A percentile compares a stretch with the other conserved stretches of the same genome.
phyloP scores from a whole-genome alignment of 1,139 yeast species.

The Debaryomyces fabryi region DNA sequence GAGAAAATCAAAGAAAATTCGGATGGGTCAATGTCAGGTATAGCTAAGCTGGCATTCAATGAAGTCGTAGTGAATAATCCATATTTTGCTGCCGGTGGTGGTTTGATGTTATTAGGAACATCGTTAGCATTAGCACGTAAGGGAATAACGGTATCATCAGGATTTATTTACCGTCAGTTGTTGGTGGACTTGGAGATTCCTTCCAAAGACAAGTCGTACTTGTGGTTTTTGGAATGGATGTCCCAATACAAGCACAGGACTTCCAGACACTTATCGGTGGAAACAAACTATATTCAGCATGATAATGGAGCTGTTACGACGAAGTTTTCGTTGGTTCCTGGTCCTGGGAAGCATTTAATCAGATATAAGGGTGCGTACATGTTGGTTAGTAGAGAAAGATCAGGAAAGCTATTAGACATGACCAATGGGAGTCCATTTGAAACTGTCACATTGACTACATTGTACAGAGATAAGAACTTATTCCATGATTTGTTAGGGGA shows the following conservation, averaged over 20 bases:
- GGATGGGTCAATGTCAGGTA: constrained; percentile 42
- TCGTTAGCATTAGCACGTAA: constrained; percentile 77
- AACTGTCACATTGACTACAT: constrained; percentile 87
- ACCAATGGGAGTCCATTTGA: constrained; percentile 94
- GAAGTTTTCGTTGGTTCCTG: constrained; percentile 91
- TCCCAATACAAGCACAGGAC: constrained; percentile 71
- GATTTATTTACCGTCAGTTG: constrained; percentile 76
- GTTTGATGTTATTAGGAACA: constrained; percentile 91
- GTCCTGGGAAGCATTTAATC: constrained; percentile 93
- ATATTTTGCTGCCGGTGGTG: constrained; percentile 97
- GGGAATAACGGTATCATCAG: constrained; percentile 64
- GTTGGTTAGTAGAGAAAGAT: constrained; percentile 85
- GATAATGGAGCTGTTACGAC: constrained; percentile 92
- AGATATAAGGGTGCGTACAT: constrained; percentile 86
- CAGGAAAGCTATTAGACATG: constrained; percentile 86
- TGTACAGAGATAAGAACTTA: constrained; percentile 76
- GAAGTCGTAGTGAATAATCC: constrained; percentile 76
- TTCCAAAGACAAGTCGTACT: constrained; percentile 88
- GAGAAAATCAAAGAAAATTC: constrained; percentile 39
- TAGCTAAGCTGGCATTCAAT: constrained; percentile 43
- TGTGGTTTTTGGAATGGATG: constrained; percentile 98
- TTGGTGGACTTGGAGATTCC: constrained; percentile 93
- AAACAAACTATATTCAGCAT: constrained; percentile 84
- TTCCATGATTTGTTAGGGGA: constrained; percentile 77
- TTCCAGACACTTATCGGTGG: constrained; percentile 87